Conservation (phyloP, 139 green algal genomes). For the Chlamydomonas applanata region DNA sequence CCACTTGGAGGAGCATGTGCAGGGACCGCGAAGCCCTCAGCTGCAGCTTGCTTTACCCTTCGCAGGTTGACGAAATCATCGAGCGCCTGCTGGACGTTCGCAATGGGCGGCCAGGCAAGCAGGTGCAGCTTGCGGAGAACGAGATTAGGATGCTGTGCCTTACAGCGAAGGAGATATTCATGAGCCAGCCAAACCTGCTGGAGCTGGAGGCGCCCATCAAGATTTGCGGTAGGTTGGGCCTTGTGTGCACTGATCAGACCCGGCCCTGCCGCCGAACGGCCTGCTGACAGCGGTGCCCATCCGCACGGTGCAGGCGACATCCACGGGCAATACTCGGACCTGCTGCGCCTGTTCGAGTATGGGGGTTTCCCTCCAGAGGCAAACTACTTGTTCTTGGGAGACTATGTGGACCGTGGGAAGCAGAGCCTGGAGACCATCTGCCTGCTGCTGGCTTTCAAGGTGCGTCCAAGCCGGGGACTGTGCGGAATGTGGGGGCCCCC, state of each 20-base stretch:
- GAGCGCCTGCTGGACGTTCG: slow-evolving; percentile 88
- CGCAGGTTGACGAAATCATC: slow-evolving; percentile 92
- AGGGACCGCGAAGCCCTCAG: not conserved
- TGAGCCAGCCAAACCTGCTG: slow-evolving; percentile 94
- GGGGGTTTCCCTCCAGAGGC: slow-evolving; percentile 97
- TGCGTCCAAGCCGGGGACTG: slow-evolving; percentile 21
- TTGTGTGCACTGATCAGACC: not conserved
- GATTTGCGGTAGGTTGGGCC: slow-evolving; percentile 85
- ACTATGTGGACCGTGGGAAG: slow-evolving; percentile 99
- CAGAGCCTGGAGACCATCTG: slow-evolving; percentile 99
- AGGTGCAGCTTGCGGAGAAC: slow-evolving; percentile 90
- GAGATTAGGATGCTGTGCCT: slow-evolving; percentile 92
- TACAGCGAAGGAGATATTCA: slow-evolving; percentile 93
- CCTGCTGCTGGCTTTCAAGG: slow-evolving; percentile 98
- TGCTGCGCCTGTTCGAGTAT: slow-evolving; percentile 98
- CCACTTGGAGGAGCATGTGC: no score
- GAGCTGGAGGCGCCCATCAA: slow-evolving; percentile 99
- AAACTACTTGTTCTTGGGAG: slow-evolving; percentile 99
- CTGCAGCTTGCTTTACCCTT: not conserved
- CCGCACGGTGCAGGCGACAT: slow-evolving; percentile 81
- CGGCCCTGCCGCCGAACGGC: not conserved
- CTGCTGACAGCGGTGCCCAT: not conserved
- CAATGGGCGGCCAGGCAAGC: slow-evolving; percentile 84
- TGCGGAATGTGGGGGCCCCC: not conserved
- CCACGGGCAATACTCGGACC: slow-evolving; percentile 97